Conservation (phyloP, 345 rosid genomes). For the Toxicodendron radicans region DNA sequence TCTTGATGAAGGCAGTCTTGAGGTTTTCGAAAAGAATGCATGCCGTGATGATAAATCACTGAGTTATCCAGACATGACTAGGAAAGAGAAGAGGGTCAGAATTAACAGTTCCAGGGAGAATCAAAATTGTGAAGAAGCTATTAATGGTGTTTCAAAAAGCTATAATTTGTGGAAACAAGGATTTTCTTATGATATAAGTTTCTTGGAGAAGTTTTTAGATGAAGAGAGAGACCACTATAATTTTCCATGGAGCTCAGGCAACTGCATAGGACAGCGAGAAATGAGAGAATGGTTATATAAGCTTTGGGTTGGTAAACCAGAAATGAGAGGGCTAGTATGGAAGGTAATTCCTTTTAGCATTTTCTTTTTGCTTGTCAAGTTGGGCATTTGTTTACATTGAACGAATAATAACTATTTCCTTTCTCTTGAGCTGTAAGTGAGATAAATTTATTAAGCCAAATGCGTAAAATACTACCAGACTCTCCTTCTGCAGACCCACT, state of each 20-base stretch:
- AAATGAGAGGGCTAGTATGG: slow-evolving; percentile 77
- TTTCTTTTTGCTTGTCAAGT: slow-evolving; percentile 12
- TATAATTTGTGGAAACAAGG: slow-evolving; percentile 58
- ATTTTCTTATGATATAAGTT: slow-evolving; percentile 68
- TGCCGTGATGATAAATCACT: slow-evolving; percentile 32
- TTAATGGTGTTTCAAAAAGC: slow-evolving; percentile 33
- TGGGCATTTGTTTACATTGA: background rate
- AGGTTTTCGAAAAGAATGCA: slow-evolving; percentile 33
- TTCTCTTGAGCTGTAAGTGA: background rate
- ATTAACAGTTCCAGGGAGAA: slow-evolving; percentile 36
- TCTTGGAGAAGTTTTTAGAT: slow-evolving; percentile 67
- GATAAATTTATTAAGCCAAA: slow-evolving; percentile 3
- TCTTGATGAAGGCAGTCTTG: slow-evolving; percentile 51
- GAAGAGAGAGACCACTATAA: slow-evolving; percentile 85
- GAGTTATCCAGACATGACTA: slow-evolving; percentile 58
- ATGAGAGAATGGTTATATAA: slow-evolving; percentile 88
- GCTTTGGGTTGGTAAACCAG: slow-evolving; percentile 84
- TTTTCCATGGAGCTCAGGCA: slow-evolving; percentile 82
- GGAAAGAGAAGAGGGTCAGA: slow-evolving; percentile 79
- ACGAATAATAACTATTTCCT: slow-evolving; percentile 3
- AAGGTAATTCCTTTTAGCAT: slow-evolving; percentile 52
- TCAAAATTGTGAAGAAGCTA: slow-evolving; percentile 33
- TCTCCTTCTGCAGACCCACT: background rate
- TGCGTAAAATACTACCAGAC: background rate
- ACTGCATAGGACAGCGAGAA: slow-evolving; percentile 91